phyloP scores from a whole-genome alignment of 495 filamentous ascomycete genomes.

The Neurospora sp. region DNA sequence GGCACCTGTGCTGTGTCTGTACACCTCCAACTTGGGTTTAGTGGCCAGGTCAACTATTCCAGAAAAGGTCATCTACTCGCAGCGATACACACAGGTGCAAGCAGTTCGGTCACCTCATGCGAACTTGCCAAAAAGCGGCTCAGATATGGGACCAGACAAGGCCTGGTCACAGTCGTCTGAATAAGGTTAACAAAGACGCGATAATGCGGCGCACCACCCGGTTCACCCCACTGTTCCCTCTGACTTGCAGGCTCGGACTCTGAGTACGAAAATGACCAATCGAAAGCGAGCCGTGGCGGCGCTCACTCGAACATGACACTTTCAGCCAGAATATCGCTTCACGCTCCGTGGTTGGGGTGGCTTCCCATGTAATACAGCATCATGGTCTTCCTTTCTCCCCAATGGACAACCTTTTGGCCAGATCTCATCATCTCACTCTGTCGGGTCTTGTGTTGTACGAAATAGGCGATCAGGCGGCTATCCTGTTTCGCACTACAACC shows the following conservation, averaged over 20 bases:
- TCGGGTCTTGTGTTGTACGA: neutral
- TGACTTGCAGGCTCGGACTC: neutral
- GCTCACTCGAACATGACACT: neutral
- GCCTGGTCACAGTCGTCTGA: slow-evolving; percentile 16
- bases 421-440: neutral
- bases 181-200: slow-evolving; percentile 23
- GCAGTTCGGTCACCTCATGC: slow-evolving; percentile 1
- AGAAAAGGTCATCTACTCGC: neutral
- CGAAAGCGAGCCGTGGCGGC: neutral
- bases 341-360: neutral
- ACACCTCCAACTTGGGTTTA: neutral
- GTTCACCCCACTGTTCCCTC: neutral
- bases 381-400: neutral
- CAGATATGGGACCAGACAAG: neutral
- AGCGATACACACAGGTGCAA: neutral
- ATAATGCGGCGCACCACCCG: neutral
- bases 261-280: neutral
- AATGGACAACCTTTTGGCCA: neutral
- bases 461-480: slow-evolving; percentile 1
- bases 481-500: neutral
- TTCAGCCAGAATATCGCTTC: neutral
- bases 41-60: neutral
- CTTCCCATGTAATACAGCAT: neutral
- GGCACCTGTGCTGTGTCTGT: neutral
- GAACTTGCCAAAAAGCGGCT: neutral